phyloP scores from a whole-genome alignment of 768 basidiomycete genomes.

The Lactifluus rugatus region DNA sequence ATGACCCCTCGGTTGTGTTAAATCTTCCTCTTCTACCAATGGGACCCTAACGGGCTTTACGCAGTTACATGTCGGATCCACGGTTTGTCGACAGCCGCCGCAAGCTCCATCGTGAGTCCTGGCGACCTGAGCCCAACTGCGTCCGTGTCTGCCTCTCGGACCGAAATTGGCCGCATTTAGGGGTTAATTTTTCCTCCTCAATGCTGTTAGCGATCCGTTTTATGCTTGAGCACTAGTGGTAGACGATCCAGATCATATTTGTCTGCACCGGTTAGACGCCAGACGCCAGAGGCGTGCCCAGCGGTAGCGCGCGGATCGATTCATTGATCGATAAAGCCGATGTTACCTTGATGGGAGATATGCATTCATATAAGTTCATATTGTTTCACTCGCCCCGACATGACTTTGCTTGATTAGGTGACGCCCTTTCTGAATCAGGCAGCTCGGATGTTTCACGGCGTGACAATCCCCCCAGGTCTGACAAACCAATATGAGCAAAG shows the following conservation, averaged over 20 bases:
- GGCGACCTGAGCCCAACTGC: background rate
- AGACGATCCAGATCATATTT: background rate
- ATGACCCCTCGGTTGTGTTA: too few species aligned
- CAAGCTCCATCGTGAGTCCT: too few species aligned
- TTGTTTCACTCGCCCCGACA: background rate
- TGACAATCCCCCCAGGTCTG: too few species aligned
- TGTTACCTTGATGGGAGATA: background rate
- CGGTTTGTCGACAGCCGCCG: too few species aligned
- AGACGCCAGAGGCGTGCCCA: too few species aligned
- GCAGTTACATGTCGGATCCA: too few species aligned
- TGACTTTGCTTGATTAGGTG: background rate
- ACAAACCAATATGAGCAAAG: too few species aligned
- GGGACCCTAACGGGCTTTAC: too few species aligned
- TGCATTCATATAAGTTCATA: background rate
- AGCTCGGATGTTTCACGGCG: background rate
- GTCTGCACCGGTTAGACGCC: too few species aligned
- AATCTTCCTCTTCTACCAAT: too few species aligned
- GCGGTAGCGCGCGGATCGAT: background rate
- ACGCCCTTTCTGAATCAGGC: slow-evolving; percentile 1
- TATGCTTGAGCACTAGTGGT: background rate
- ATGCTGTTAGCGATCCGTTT: background rate
- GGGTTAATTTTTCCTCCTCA: background rate
- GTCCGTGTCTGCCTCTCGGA: background rate
- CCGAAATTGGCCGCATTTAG: background rate
- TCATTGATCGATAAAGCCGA: slow-evolving; percentile 1